phyloP scores from a whole-genome alignment of 2,329 filamentous ascomycete species.

The Aspergillus sp. region DNA sequence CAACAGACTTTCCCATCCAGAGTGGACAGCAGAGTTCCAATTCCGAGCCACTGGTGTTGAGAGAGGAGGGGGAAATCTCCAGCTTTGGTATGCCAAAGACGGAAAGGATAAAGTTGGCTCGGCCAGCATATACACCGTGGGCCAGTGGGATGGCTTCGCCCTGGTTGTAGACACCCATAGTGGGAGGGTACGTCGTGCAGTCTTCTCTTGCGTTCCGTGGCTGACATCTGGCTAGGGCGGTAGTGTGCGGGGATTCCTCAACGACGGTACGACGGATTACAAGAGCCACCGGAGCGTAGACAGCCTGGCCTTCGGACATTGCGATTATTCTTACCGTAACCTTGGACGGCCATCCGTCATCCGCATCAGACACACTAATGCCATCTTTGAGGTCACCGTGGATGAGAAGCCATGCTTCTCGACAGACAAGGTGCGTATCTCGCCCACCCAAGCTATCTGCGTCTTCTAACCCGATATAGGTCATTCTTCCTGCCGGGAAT shows the following conservation, averaged over 20 bases:
- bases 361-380: slow-evolving; percentile 67
- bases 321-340: slow-evolving; percentile 87
- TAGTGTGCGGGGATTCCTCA: slow-evolving; percentile 86
- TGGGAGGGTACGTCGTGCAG: slow-evolving; percentile 52
- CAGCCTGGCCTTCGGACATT: slow-evolving; percentile 87
- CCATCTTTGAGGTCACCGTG: slow-evolving; percentile 72
- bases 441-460: not conserved
- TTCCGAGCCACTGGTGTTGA: slow-evolving; percentile 87
- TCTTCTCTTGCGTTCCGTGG: not conserved
- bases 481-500: slow-evolving; percentile 77
- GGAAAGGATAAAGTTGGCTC: slow-evolving; percentile 65
- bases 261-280: slow-evolving; percentile 83
- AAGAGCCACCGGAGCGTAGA: slow-evolving; percentile 74
- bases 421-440: slow-evolving; percentile 58
- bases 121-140: slow-evolving; percentile 79
- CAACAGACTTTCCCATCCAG: slow-evolving; percentile 50
- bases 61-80: slow-evolving; percentile 81
- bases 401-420: slow-evolving; percentile 83
- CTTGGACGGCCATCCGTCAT: slow-evolving; percentile 79
- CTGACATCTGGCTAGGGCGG: slow-evolving; percentile 54
- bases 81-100: slow-evolving; percentile 84
- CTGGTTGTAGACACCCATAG: slow-evolving; percentile 83
- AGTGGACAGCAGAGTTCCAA: slow-evolving; percentile 81
- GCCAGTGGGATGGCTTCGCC: slow-evolving; percentile 85
- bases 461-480: slow-evolving; percentile 40